Evolutionary conservation across 2,329 filamentous ascomycete genomes (phyloP), one percentile per base, ranked within the genome.

Genomic region (Clarireedia monteithiana): DNA sequence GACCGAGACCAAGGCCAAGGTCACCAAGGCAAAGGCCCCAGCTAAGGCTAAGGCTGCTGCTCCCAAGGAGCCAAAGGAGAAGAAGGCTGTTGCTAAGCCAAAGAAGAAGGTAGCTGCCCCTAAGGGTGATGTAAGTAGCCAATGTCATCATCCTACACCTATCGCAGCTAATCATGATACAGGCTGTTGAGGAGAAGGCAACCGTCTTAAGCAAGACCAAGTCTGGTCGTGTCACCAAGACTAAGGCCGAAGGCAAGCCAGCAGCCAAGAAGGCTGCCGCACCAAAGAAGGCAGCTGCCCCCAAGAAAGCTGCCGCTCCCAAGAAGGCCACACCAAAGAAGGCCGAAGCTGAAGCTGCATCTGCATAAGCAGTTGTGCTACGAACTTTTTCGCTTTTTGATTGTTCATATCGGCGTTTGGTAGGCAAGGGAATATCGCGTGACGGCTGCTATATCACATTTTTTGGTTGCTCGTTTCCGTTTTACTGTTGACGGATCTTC

Each of bases 141-240:
- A 7, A 5, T 14, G 27, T 10, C 12, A 3, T 15, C 15, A 24
- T 24, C 23, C 24, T 20, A 34, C 12, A 3, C 39, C 14, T n/a
- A n/a, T 26, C 17, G 4, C 42, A 44, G 50, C 61, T 64, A 63
- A 64, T 62, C 55, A 47, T 40, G n/a, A 23, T 46, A 66, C 82
- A 83, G 56, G 85, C 85, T 62, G 76, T 87, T 50, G 79, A 81
- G 57, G 81, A 85, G 58, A 79, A 83, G 69, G 75, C 80, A 60
- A 78, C 80, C 64, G 78, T 85, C 34, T 72, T 86, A 38, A 75
- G 78, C 68, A 88, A 84, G 77, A 88, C 85, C 70, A 88, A 87
- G 77, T 86, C 84, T 39, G 85, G 85, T 44, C 83, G 85, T 60
- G 81, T 88, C 63, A 85, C 81, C 68, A 88, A 88, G 48, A 69